A percentile compares a stretch with the other conserved stretches of the same genome.
Evolutionary conservation across 2,329 filamentous ascomycete genomes (phyloP).

Genomic region (Lachnellula hyalina): DNA sequence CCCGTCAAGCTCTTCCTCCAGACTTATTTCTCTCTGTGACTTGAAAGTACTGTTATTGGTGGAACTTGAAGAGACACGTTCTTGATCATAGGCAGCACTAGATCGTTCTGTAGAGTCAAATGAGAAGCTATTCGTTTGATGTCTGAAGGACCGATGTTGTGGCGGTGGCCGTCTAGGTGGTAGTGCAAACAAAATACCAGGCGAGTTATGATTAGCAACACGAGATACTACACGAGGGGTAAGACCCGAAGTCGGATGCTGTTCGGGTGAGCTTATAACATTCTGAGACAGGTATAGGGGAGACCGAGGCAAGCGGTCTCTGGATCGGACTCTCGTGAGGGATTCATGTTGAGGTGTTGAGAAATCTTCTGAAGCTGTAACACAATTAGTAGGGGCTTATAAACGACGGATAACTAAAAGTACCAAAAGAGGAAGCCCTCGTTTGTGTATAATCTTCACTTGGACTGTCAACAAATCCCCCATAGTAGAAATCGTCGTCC

Average conservation of each 20-base stretch:
- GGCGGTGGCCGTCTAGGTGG: constrained; percentile 24
- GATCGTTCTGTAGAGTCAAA: constrained; percentile 30
- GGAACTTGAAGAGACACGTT: constrained; percentile 19
- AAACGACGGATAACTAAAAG: neutral
- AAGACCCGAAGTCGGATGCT: constrained; percentile 16
- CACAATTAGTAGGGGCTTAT: neutral
- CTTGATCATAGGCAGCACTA: constrained; percentile 29
- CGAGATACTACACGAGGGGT: constrained; percentile 23
- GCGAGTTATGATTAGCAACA: constrained; percentile 22
- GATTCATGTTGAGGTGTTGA: constrained; percentile 24
- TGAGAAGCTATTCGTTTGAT: constrained; percentile 34
- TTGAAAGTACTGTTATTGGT: constrained; percentile 15
- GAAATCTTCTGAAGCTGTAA: constrained; percentile 23
- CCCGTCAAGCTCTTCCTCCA: constrained; percentile 25
- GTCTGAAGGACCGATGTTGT: constrained; percentile 26
- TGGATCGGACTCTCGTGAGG: constrained; percentile 10
- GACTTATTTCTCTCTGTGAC: constrained; percentile 13
- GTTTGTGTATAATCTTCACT: constrained; percentile 4
- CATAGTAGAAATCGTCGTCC: constrained; percentile 27
- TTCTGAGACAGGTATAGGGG: constrained; percentile 31
- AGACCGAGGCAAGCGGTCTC: constrained; percentile 27
- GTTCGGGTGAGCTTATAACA: constrained; percentile 29
- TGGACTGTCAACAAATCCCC: constrained; percentile 25
- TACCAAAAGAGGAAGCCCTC: constrained; percentile 20
- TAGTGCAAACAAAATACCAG: constrained; percentile 29